Evolutionary conservation across 148 eudicot genomes (phyloP).

Genomic region (Rhododendron kiyosumense): DNA sequence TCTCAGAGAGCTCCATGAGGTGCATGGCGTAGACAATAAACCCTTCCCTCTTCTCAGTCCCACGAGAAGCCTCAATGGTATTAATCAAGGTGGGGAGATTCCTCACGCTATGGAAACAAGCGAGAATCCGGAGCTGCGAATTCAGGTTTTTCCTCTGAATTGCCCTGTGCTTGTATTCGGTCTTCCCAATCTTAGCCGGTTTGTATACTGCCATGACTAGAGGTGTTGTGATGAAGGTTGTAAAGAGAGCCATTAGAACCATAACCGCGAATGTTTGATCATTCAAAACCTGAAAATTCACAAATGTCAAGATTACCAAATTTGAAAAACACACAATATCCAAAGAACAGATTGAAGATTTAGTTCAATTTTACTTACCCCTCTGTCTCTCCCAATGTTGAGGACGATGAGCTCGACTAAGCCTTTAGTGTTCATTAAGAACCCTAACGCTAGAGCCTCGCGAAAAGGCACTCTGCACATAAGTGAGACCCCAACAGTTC

Average conservation of each 20-base stretch:
- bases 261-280: slow-evolving; percentile 71
- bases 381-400: slow-evolving; percentile 74
- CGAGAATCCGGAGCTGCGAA: slow-evolving; percentile 46
- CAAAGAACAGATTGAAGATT: background rate
- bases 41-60: slow-evolving; percentile 46
- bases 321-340: background rate
- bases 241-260: slow-evolving; percentile 68
- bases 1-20: slow-evolving; percentile 71
- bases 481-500: slow-evolving; percentile 24
- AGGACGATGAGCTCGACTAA: slow-evolving; percentile 74
- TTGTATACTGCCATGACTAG: slow-evolving; percentile 58
- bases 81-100: slow-evolving; percentile 57
- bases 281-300: slow-evolving; percentile 44
- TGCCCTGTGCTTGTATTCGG: slow-evolving; percentile 38
- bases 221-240: slow-evolving; percentile 73
- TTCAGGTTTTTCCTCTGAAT: slow-evolving; percentile 42
- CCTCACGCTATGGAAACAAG: slow-evolving; percentile 54
- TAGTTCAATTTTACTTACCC: slow-evolving; percentile 25
- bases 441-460: slow-evolving; percentile 64
- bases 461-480: slow-evolving; percentile 21
- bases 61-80: slow-evolving; percentile 52
- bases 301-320: background rate
- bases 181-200: slow-evolving; percentile 35
- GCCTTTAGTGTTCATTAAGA: slow-evolving; percentile 82
- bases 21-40: slow-evolving; percentile 65